These are phyloP conservation scores for Suhomyces pyralidae DNA, from an alignment of 805 yeast genomes.

Conservation along the genomic window DNA sequence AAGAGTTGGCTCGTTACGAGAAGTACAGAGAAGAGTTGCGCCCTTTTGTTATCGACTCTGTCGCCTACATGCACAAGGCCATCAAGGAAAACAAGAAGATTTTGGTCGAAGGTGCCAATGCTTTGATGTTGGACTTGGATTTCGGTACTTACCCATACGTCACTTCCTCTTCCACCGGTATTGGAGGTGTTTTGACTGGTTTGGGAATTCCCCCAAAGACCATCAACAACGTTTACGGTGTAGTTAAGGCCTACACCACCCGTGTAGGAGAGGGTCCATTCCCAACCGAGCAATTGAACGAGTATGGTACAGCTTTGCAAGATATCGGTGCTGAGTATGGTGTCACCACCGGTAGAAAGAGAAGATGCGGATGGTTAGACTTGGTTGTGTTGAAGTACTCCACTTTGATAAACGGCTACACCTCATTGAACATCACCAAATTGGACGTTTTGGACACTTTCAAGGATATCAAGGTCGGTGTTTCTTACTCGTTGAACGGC, in stretches of 20 bases:
- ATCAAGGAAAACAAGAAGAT: slow-evolving; percentile 76
- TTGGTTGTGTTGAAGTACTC: slow-evolving; percentile 92
- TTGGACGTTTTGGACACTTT: slow-evolving; percentile 91
- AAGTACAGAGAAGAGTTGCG: slow-evolving; percentile 66
- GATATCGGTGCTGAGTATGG: slow-evolving; percentile 93
- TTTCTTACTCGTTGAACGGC: slow-evolving; percentile 79
- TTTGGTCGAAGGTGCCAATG: slow-evolving; percentile 96
- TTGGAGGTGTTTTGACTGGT: slow-evolving; percentile 98
- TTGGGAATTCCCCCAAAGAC: slow-evolving; percentile 91
- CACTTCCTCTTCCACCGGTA: slow-evolving; percentile 92
- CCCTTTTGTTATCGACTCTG: slow-evolving; percentile 93
- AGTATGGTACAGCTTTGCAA: slow-evolving; percentile 82
- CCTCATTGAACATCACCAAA: slow-evolving; percentile 90
- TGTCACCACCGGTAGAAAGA: slow-evolving; percentile 97
- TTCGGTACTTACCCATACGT: slow-evolving; percentile 98
- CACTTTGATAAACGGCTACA: slow-evolving; percentile 89
- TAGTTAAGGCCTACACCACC: slow-evolving; percentile 97
- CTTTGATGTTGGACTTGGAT: slow-evolving; percentile 94
- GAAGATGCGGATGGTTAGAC: slow-evolving; percentile 99
- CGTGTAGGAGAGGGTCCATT: slow-evolving; percentile 99
- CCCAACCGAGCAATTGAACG: slow-evolving; percentile 95
- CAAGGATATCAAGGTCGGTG: slow-evolving; percentile 83
- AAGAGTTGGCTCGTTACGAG: slow-evolving; percentile 75
- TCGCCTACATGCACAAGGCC: slow-evolving; percentile 78
- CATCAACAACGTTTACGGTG: slow-evolving; percentile 84